These are phyloP conservation scores for Colletotrichum chlorophyti DNA, from an alignment of 2,329 filamentous ascomycete species.

Conservation along the genomic window DNA sequence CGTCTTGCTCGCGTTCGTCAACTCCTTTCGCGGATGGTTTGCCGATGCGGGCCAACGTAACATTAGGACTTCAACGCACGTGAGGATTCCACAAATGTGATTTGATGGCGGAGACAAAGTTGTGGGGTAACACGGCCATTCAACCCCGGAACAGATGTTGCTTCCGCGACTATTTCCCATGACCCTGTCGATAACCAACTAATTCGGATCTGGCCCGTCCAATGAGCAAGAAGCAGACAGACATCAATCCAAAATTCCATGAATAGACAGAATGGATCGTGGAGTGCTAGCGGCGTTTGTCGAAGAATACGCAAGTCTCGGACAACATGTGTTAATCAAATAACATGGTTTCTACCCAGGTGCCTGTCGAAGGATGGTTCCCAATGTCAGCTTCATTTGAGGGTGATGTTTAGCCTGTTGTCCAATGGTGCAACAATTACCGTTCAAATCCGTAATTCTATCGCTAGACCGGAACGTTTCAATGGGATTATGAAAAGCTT, in stretches of 20 bases:
- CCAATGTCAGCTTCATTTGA: too few species aligned
- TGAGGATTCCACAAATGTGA: slow-evolving; percentile 7
- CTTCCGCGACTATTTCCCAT: slow-evolving; percentile 5
- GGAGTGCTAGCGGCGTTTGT: too few species aligned
- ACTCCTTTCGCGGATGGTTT: background rate
- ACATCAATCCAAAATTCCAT: background rate
- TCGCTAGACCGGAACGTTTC: too few species aligned
- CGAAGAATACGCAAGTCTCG: too few species aligned
- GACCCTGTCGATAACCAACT: background rate
- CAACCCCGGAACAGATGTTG: slow-evolving; percentile 1
- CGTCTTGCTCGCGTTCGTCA: background rate
- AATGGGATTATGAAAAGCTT: too few species aligned
- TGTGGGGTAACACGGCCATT: slow-evolving; percentile 5
- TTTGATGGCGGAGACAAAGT: background rate
- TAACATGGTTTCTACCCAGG: too few species aligned
- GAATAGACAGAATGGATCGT: background rate
- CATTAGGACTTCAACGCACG: slow-evolving; percentile 1
- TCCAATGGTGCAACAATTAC: too few species aligned
- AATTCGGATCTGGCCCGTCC: background rate
- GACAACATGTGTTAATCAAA: too few species aligned
- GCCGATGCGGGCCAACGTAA: background rate
- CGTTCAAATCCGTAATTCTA: too few species aligned
- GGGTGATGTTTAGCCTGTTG: too few species aligned
- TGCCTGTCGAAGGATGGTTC: too few species aligned
- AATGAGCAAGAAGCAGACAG: background rate